A percentile compares a stretch with the other conserved stretches of the same genome.
Conservation (phyloP, 2,329 filamentous ascomycete species). For the Colletotrichum eremochloae region DNA sequence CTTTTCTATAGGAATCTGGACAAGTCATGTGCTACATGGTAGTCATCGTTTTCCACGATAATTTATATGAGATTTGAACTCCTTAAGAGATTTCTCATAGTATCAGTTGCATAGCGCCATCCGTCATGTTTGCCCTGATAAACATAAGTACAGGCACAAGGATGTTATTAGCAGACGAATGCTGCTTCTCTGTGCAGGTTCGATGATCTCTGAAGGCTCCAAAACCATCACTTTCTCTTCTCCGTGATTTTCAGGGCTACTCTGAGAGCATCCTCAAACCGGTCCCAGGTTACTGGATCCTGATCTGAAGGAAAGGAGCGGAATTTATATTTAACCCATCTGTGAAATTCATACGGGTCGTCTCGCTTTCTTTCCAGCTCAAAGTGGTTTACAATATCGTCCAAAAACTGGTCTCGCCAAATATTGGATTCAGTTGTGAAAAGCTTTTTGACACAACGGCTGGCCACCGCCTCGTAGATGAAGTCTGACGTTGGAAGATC, state of each 20-base stretch:
- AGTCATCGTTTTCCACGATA: background rate
- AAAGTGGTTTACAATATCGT: background rate
- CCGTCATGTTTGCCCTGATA: background rate
- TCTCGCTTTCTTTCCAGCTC: background rate
- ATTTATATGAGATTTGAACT: background rate
- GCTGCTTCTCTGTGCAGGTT: background rate
- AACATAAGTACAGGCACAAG: background rate
- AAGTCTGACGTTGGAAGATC: slow-evolving; percentile 4
- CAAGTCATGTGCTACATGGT: background rate
- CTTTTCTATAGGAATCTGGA: background rate
- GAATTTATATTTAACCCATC: background rate
- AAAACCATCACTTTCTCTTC: background rate
- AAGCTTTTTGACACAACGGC: slow-evolving; percentile 3
- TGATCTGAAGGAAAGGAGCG: background rate
- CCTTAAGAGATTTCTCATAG: background rate
- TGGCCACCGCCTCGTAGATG: slow-evolving; percentile 11
- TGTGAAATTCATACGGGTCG: background rate
- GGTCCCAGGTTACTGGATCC: background rate
- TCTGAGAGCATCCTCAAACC: background rate
- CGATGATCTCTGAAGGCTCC: background rate
- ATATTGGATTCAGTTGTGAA: slow-evolving; percentile 9
- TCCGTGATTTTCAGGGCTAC: background rate
- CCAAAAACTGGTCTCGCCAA: slow-evolving; percentile 7
- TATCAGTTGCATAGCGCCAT: background rate
- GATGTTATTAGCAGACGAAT: background rate